A percentile compares a stretch with the other conserved stretches of the same genome.
phyloP scores from a whole-genome alignment of 2,329 filamentous ascomycete genomes.

The Clonostachys chloroleuca region DNA sequence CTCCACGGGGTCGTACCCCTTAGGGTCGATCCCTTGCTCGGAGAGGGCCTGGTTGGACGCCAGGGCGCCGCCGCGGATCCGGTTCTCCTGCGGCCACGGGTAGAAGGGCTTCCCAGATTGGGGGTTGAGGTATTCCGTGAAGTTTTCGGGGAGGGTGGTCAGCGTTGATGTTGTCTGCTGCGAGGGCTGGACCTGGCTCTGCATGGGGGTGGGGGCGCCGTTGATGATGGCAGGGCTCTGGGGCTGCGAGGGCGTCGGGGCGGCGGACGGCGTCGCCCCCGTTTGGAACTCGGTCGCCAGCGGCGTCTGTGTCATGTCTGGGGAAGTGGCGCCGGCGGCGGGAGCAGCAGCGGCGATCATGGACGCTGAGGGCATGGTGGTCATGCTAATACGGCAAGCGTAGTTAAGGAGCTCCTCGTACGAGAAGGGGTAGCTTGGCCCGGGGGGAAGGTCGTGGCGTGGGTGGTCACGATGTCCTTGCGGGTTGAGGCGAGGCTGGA shows the following conservation, averaged over 20 bases:
- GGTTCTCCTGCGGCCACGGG: conserved; percentile 71
- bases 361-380: conserved; percentile 65
- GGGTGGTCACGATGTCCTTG: conserved; percentile 64
- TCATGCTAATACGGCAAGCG: conserved; percentile 75
- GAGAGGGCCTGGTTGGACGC: conserved; percentile 57
- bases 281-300: conserved; percentile 7
- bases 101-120: conserved; percentile 57
- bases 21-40: conserved; percentile 59
- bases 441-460: conserved; percentile 51
- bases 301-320: conserved; percentile 20
- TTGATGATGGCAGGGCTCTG: conserved; percentile 28
- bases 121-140: conserved; percentile 49
- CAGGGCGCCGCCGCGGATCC: conserved; percentile 65
- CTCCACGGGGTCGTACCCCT: conserved; percentile 51
- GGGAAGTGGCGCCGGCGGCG: conserved; percentile 13
- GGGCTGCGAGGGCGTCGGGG: conserved; percentile 20
- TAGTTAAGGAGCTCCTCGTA: conserved; percentile 74
- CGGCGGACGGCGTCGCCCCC: conserved; percentile 12
- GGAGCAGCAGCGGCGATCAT: conserved; percentile 28
- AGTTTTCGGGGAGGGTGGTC: conserved; percentile 41
- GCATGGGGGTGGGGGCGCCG: conserved; percentile 12
- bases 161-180: conserved; percentile 23
- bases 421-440: conserved; percentile 50
- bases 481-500: conserved; percentile 67
- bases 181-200: conserved; percentile 7